Evolutionary conservation across 208 protist species (phyloP).

Genomic region (Trypanosomatidae sp.): DNA sequence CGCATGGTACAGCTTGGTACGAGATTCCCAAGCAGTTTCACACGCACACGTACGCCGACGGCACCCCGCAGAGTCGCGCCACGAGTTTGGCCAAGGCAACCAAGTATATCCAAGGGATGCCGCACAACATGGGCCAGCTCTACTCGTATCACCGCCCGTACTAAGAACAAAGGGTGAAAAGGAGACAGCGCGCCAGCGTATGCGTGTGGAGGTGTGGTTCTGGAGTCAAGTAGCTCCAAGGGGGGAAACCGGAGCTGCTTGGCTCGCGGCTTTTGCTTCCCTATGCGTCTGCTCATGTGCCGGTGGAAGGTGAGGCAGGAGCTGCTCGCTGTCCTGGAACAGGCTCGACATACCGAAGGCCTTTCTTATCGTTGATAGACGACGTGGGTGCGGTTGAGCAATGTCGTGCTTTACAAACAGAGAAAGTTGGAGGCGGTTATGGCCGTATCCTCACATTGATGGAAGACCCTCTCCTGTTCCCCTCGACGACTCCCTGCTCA

Average conservation of each 20-base stretch:
- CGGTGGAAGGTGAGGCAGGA: neutral
- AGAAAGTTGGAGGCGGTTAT: neutral
- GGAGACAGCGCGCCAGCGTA: neutral
- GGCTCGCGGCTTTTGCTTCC: too few relatives aligned
- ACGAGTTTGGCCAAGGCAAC: conserved; percentile 26
- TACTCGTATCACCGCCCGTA: conserved; percentile 90
- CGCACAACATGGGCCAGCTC: conserved; percentile 84
- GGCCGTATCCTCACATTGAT: neutral
- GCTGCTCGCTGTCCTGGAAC: neutral
- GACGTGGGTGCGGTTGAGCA: neutral
- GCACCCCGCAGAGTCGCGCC: conserved; percentile 21
- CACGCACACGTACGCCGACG: conserved; percentile 29
- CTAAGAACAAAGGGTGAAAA: conserved; percentile 15
- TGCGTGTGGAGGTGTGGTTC: neutral
- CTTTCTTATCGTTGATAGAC: neutral
- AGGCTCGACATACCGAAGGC: neutral
- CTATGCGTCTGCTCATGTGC: neutral
- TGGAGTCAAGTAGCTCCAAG: neutral
- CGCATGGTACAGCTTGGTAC: neutral
- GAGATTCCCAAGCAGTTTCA: conserved; percentile 25
- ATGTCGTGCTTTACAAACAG: neutral
- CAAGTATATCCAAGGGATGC: conserved; percentile 33
- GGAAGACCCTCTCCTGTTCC: neutral
- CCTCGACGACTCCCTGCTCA: neutral
- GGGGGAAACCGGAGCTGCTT: neutral